A percentile compares a stretch with the other conserved stretches of the same genome.
Evolutionary conservation across 257 asterid species (phyloP).

Genomic region (Solanum infundibuliforme): DNA sequence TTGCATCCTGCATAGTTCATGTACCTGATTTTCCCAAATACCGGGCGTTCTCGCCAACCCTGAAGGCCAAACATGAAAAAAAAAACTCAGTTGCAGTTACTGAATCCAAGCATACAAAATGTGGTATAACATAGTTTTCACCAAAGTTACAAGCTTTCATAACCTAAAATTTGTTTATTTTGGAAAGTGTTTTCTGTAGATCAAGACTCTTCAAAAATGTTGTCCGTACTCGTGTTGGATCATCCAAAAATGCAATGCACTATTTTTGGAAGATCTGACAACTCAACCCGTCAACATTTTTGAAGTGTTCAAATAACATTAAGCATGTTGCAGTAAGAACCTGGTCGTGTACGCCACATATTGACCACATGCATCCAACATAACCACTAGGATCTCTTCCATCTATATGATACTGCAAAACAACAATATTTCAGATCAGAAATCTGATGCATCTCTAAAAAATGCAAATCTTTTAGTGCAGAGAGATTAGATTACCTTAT

Average conservation of each 20-base stretch:
- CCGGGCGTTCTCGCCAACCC: slow-evolving; percentile 89
- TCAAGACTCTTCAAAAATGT: neutral
- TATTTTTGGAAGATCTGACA: neutral
- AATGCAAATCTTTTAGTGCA: neutral
- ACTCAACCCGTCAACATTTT: neutral
- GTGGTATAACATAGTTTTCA: neutral
- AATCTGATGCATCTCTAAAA: neutral
- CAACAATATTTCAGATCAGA: neutral
- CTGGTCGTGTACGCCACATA: slow-evolving; percentile 97
- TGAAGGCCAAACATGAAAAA: neutral
- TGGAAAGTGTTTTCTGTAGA: neutral
- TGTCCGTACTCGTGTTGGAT: neutral
- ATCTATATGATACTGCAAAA: slow-evolving; percentile 72
- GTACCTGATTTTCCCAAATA: slow-evolving; percentile 86
- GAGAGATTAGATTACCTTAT: slow-evolving; percentile 39
- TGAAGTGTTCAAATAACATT: neutral
- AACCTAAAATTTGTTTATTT: neutral
- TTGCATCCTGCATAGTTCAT: slow-evolving; percentile 97
- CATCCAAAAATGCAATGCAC: neutral
- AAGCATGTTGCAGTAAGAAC: slow-evolving; percentile 9
- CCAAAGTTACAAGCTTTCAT: neutral
- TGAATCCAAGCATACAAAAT: neutral
- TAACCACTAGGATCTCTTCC: slow-evolving; percentile 97
- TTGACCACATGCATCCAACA: slow-evolving; percentile 99
- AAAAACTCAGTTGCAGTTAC: neutral